Evolutionary conservation across 1,284 basidiomycete species (phyloP), one percentile per base, ranked within the genome.

Genomic region (Sphaerobolus stellatus): DNA sequence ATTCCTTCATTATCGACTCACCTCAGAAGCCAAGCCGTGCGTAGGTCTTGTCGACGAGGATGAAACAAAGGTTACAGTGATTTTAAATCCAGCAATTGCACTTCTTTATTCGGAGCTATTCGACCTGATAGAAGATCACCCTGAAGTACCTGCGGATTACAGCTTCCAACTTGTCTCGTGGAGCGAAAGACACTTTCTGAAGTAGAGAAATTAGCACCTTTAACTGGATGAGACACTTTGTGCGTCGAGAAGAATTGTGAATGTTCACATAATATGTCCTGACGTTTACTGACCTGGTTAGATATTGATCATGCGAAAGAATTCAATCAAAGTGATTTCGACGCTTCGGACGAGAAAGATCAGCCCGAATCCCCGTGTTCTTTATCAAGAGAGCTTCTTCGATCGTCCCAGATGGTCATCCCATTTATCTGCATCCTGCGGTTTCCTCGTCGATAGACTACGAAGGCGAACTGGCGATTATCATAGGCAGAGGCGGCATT

Each of bases 361-460:
- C 58, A 62, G 41, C 68, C 68, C 3, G 61, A 64, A 20, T 62
- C 45, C 41, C 59, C 57, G 67, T 70, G 13, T 64, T 69, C 54
- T 70, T 70, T 59, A 70, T 68, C 14, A 70, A 70, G 56, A 67
- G 68, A 9, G 62, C 63, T 16, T 61, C 67, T 1, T 68, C 68
- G 2, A 70, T 70, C 47, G 56, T 68, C 31, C 59, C 60, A 4
- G 50, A 52, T 41, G 59, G 58, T 11, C 34, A 57, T n/a, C 53
- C 56, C 11, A 68, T 70, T 44, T 67, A 66, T 51, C 61, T 66
- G 18, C 68, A 70, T 56, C 66, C 66, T 1, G 47, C 56, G 27
- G 63, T 67, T n/a, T 68, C 68, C 9, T 45, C 59, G 22, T 62
- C 59, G 20, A 50, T 69, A 9, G 68, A 70, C 52, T 70, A 70